phyloP scores from a whole-genome alignment of 345 rosid species.

The Melaleuca quinquenervia region DNA sequence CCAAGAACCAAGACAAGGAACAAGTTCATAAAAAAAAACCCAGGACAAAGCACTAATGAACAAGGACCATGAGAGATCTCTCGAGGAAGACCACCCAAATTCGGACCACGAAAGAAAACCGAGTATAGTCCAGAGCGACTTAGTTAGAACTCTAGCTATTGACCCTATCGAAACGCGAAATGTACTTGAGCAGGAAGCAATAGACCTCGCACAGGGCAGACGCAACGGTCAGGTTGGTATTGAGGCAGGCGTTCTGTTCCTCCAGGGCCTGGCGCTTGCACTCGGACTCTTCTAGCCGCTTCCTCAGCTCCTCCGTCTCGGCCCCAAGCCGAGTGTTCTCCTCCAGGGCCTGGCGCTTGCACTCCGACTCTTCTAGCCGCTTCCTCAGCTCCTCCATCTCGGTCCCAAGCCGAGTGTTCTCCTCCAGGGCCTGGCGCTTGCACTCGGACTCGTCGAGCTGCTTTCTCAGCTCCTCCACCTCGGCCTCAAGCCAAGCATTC shows the following conservation, averaged over 20 bases:
- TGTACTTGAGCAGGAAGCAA: not conserved
- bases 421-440: not conserved
- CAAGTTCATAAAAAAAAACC: not conserved
- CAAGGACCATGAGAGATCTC: not conserved
- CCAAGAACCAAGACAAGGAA: not conserved
- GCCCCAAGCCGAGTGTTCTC: not conserved
- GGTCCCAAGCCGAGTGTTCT: not conserved
- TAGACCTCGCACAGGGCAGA: not conserved
- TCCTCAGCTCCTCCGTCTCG: not conserved
- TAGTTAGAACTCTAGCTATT: not conserved
- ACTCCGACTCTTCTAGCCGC: not conserved
- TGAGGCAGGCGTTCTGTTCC: not conserved
- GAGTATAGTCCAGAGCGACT: not conserved
- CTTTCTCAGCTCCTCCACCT: not conserved
- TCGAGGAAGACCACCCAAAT: not conserved
- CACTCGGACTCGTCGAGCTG: too few relatives aligned
- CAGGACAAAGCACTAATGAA: not conserved
- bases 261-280: not conserved
- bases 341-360: not conserved
- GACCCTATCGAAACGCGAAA: not conserved
- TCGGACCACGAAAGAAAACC: not conserved
- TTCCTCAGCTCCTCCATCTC: not conserved
- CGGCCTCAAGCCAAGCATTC: not conserved
- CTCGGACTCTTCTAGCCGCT: not conserved
- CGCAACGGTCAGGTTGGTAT: not conserved